Evolutionary conservation across 768 basidiomycete species (phyloP).

Genomic region (Tephrocybe sp.): DNA sequence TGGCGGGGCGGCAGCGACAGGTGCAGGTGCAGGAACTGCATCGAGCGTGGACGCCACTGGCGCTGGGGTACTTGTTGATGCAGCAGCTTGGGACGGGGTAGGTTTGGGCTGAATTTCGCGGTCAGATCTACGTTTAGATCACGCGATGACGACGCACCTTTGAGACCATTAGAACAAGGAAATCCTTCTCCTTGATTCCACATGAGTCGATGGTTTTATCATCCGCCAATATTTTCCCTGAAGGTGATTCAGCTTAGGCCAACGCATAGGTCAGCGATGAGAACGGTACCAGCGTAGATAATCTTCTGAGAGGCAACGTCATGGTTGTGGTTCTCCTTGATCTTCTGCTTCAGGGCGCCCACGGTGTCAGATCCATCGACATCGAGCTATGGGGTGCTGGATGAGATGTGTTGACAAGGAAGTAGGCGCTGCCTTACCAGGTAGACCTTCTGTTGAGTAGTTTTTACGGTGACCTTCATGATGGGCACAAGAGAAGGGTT

Average conservation of each 20-base stretch:
- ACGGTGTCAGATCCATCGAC: constrained; percentile 77
- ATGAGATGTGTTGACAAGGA: not conserved
- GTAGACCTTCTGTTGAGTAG: constrained; percentile 91
- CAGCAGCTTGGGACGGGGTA: constrained; percentile 30
- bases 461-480: constrained; percentile 96
- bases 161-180: constrained; percentile 98
- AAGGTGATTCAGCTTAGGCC: not conserved
- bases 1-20: constrained; percentile 25
- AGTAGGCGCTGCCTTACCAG: constrained; percentile 43
- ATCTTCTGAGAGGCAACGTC: constrained; percentile 80
- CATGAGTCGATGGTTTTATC: constrained; percentile 85
- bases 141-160: constrained; percentile 58
- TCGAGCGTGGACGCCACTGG: constrained; percentile 25
- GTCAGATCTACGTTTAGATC: constrained; percentile 23
- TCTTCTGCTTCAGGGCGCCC: constrained; percentile 80
- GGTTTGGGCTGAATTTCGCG: constrained; percentile 21
- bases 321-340: constrained; percentile 74
- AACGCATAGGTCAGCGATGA: not conserved
- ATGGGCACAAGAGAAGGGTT: constrained; percentile 22
- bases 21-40: constrained; percentile 21
- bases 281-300: constrained; percentile 81
- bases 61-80: constrained; percentile 31
- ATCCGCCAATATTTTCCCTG: constrained; percentile 91
- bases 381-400: constrained; percentile 55
- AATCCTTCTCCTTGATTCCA: constrained; percentile 97